Base-by-base conservation (phyloP, 495 filamentous ascomycete species). In the Penicillium paxilli region DNA sequence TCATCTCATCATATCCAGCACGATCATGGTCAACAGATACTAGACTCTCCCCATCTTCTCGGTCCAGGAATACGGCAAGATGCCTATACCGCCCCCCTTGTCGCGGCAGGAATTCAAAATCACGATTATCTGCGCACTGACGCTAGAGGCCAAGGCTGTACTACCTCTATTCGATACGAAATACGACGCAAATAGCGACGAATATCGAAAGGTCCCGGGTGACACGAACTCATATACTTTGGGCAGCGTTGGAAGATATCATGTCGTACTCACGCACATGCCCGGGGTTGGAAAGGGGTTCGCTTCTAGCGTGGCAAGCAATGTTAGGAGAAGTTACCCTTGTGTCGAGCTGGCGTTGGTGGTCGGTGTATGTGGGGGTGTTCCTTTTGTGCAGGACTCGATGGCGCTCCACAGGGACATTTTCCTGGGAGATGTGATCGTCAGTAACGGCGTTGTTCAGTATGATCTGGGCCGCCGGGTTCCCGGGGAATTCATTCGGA, bases 351-450 rank as follows among this genome's bases (percentile, higher is more conserved):
- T 72, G 12, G 57, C 51, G 0, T 47, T 72, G 3, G 42, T 68
- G 1, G 65, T 72, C 6, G 67, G 69, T 2, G 45, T 72, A 19
- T 71, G 69, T 40, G 67, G 70, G 7, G 67, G 35, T 2, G 44
- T 63, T 5, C 67, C 67, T 3, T 42, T 68, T 7, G 20, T 23
- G 17, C 19, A 21, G 19, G n/a, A 35, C 22, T 20, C 3, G 41
- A 50, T 10, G 22, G 16, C 14, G 33, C 20, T 21, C 5, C 20
- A 12, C 47, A 2, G 60, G 68, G 12, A 56, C 72, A 3, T 28
- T 74, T 6, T 51, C 77, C 25, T 28, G 0, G 76, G 76, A 12
- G 75, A 80, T 49, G 75, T 79, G 1, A 50, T 79, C 12, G 68
- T 79, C 11, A 74, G 73, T 59, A 64, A 64, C 0, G 55, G 50